Conservation (phyloP, 2,329 filamentous ascomycete species). For the Golovinomyces cichoracearum region DNA sequence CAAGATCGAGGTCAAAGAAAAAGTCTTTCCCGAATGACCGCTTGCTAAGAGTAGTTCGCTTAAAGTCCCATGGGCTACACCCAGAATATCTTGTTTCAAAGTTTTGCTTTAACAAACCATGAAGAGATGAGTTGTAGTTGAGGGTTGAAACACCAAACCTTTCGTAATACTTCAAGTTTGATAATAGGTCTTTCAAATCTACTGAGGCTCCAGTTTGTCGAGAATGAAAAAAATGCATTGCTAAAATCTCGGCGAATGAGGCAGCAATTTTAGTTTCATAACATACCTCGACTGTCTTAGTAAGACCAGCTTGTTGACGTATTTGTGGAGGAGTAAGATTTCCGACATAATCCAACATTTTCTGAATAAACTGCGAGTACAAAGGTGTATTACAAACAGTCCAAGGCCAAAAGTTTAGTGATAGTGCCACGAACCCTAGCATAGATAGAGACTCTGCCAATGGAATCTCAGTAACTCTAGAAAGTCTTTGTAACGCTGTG, state of each 20-base stretch:
- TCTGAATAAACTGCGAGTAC: slow-evolving; percentile 45
- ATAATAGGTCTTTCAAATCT: slow-evolving; percentile 44
- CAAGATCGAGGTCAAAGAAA: slow-evolving; percentile 60
- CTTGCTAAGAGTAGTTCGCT: slow-evolving; percentile 41
- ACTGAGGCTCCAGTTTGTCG: slow-evolving; percentile 45
- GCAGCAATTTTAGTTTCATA: slow-evolving; percentile 48
- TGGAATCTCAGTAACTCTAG: slow-evolving; percentile 35
- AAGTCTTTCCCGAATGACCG: slow-evolving; percentile 47
- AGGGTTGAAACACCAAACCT: slow-evolving; percentile 54
- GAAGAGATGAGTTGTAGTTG: slow-evolving; percentile 66
- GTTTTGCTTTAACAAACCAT: slow-evolving; percentile 64
- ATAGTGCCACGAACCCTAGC: slow-evolving; percentile 62
- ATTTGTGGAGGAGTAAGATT: slow-evolving; percentile 26
- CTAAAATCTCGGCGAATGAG: slow-evolving; percentile 62
- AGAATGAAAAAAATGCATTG: slow-evolving; percentile 70
- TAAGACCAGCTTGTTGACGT: slow-evolving; percentile 25
- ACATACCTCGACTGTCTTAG: slow-evolving; percentile 21
- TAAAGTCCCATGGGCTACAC: slow-evolving; percentile 52
- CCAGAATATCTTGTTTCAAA: slow-evolving; percentile 53
- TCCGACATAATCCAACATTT: slow-evolving; percentile 44
- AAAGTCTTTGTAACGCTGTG: slow-evolving; percentile 45
- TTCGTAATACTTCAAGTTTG: slow-evolving; percentile 54
- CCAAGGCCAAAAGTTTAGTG: slow-evolving; percentile 92
- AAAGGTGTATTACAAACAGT: slow-evolving; percentile 57
- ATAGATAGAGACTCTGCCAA: slow-evolving; percentile 45